Base-by-base conservation (phyloP, 108 stramenopile genomes). In the Cyclotella cryptica region DNA sequence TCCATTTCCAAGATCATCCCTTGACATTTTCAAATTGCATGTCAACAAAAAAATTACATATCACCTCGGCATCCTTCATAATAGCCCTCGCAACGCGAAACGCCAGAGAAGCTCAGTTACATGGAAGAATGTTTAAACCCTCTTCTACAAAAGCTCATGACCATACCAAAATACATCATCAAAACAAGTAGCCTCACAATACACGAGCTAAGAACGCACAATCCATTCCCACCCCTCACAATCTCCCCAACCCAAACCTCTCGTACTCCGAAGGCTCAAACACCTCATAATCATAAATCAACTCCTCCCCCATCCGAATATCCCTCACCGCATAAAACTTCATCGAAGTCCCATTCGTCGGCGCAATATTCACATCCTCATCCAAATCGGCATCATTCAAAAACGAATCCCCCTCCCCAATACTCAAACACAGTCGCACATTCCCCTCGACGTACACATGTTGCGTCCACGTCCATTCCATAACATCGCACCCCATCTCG, bases 271-370 rank as follows among this genome's bases (percentile, higher is more conserved):
- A 35, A 35, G 60, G 60, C 35, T 61, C 60, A 61, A 61, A 61
- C 29, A 61, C 30, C 29, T 61, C 60, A 61, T 61, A 61, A 61
- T 61, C 60, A 39, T 61, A 61, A 61, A 61, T 61, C 30, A 61
- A 39, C 19, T 61, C 60, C 19, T 61, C 60, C 0, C 60, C 60
- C 35, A 35, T 61, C 35, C 12, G 8, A 61, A 61, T 61, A 61
- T 61, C 60, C 19, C 60, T 15, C 35, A 39, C 35, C 1, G 60
- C 60, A 29, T n/a, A 7, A 61, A 61, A 61, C 35, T 61, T 61
- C 60, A 61, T 61, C 13, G 30, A 15, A 17, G 30, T 39, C 60
- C 12, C 14, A 39, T 61, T n/a, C 14, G 30, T 15, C 15, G 60
- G 60, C 3, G 60, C 60, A 17, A 61, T 61, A 61, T 61, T 61